phyloP scores from a whole-genome alignment of 1,139 yeast species.

The Saccharomycopsis hybrid region DNA sequence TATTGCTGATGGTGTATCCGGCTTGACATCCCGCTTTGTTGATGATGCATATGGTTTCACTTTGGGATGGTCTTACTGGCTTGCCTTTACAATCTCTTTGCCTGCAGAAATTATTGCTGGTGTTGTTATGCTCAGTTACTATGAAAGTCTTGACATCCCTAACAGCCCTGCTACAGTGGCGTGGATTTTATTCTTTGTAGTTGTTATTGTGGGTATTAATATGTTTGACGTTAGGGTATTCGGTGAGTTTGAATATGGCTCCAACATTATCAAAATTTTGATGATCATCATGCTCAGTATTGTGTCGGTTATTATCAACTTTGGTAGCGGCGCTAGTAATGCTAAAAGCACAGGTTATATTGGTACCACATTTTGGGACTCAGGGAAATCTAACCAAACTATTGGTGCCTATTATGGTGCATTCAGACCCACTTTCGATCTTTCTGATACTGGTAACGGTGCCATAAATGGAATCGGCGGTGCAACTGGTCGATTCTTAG shows the following conservation, averaged over 20 bases:
- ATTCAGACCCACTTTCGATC: slow-evolving; percentile 63
- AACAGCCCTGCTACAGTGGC: slow-evolving; percentile 53
- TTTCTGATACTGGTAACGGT: slow-evolving; percentile 44
- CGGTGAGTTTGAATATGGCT: slow-evolving; percentile 67
- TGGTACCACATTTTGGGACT: slow-evolving; percentile 66
- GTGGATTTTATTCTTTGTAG: slow-evolving; percentile 58
- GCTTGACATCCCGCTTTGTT: slow-evolving; percentile 69
- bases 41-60: slow-evolving; percentile 86
- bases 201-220: slow-evolving; percentile 42
- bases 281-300: slow-evolving; percentile 51
- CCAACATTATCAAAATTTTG: slow-evolving; percentile 55
- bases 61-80: slow-evolving; percentile 72
- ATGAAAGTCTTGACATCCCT: slow-evolving; percentile 46
- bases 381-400: slow-evolving; percentile 42
- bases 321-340: slow-evolving; percentile 37
- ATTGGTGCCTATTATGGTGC: slow-evolving; percentile 56
- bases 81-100: slow-evolving; percentile 64
- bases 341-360: slow-evolving; percentile 32
- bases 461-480: slow-evolving; percentile 53
- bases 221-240: slow-evolving; percentile 63
- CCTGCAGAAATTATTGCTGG: slow-evolving; percentile 82
- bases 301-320: slow-evolving; percentile 57
- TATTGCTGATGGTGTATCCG: slow-evolving; percentile 72
- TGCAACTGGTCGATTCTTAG: slow-evolving; percentile 53
- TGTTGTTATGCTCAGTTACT: slow-evolving; percentile 65